Base-by-base conservation (phyloP, 371 early-diverging fungal species). In the Mortierella sp. region DNA sequence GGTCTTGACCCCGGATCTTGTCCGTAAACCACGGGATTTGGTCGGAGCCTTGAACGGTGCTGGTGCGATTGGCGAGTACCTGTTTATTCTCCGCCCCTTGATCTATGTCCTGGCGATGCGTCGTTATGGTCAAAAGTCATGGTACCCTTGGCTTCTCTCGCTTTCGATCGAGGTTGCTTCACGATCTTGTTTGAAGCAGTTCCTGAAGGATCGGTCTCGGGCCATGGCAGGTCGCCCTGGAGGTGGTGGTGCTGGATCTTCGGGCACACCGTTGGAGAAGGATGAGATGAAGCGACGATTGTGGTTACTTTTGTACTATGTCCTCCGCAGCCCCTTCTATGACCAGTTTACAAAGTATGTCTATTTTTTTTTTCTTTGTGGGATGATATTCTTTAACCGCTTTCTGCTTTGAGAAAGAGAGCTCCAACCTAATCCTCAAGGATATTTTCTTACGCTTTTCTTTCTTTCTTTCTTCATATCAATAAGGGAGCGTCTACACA, bases 81-180 rank as follows among this genome's bases (percentile, higher is more conserved):
- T 95, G 59, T 96, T 91, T 81, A 91, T 96, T 45, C 47, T 96
- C 30, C 84, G 97, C 45, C 98, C 98, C 5, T 63, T 98, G 5
- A 63, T 94, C 18, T 97, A 97, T 75, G 95, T 95, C 4, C 57
- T 95, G 28, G 88, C 91, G 4, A 86, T 96, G 53, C 85, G 90
- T 68, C 87, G 87, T 60, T 92, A 86, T 66, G 97, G 96, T 14
- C 77, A 70, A 63, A 74, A 86, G 53, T 91, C 94, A 14, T 97
- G 95, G 94, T 86, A 86, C 57, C 97, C 98, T 7, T 96, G 96
- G 95, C 72, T 92, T 21, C 44, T 93, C 7, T 97, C 97, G 0
- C 66, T 96, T 43, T 68, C 85, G 0, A 74, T 95, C 45, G 98
- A 98, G 67, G 30, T 89, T 19, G 64, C 76, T 2, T 89, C 92